Evolutionary conservation across 768 basidiomycete genomes (phyloP), one percentile per base, ranked within the genome.

Genomic region (Auricularia cornea): DNA sequence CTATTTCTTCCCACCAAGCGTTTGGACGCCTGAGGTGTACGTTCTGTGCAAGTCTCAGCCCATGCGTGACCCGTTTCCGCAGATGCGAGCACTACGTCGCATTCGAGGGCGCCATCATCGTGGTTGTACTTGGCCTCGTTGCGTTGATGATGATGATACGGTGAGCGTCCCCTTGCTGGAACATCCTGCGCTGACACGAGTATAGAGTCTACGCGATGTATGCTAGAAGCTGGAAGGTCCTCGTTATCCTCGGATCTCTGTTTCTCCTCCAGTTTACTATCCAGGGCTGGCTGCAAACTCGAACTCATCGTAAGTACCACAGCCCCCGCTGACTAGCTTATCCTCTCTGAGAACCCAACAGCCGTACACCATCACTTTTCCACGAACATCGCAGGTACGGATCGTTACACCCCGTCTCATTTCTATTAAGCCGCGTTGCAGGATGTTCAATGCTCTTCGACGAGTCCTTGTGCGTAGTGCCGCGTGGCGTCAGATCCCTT

Each of bases 61-160:
- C n/a, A 10, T 18, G 6, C 10, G 10, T 28, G 20, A 52, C 20
- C 8, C 23, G 10, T 6, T 28, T 10, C 26, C 23, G 26, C 51
- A 74, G 72, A 31, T 72, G 75, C 48, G 0, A 60, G 3, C 71
- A 69, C 20, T 75, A 72, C 16, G 73, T 76, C 1, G 65, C 70
- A 1, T 75, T 70, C 33, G 75, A 74, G 59, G 75, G 75, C 0
- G 60, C 78, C 29, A 83, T 81, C 72, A 82, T 81, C 0, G 75
- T 82, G 60, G 81, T 81, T 14, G 83, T 80, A 1, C 79, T 85
- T 60, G 76, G 79, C 35, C 71, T 82, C 30, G 80, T 81, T 1
- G 82, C 79, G 3, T 64, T 84, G 18, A 84, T 86, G 83, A 84
- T 86, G 84, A 72, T 84, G 23, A 65, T 84, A 3, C 82, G 84